Evolutionary conservation across 140 eudicot genomes (phyloP), one percentile per base, ranked within the genome.

Genomic region (Eryngium alpinum): DNA sequence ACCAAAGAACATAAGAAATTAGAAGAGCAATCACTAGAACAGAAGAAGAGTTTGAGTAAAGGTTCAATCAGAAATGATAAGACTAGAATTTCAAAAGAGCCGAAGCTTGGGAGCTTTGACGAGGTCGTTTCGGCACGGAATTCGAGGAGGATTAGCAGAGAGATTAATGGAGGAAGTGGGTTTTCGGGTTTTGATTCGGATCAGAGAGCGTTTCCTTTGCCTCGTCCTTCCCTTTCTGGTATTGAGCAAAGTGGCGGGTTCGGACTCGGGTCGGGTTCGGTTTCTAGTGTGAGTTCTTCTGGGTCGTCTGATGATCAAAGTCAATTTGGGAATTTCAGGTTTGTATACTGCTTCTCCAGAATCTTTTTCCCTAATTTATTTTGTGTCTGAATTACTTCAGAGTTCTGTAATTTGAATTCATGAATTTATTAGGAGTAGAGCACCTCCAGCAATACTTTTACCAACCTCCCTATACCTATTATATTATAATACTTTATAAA

Each of bases 181-280:
- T 91, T 91, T 84, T 89, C 91, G 19, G 97, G 99, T 51, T 95
- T 93, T 67, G 98, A 91, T 80, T 92, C 97, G 32, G 96, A 89
- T 82, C 91, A 91, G 4, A 83, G 81, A 81, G 92, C 90, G 5
- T 94, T 88, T 79, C 98, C 92, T 22, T 71, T 95, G 44, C 99
- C 98, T 18, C 90, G 89, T 81, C 98, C 98, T 28, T 88, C 86
- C 17, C 62, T 76, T 25, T 82, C 90, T 56, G 88, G 86, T 19
- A 25, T 43, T 79, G 92, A 84, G 75, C 89, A 69, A 57, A 87
- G 63, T 13, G 78, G 43, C 67, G 89, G 84, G 32, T 84, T 77
- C 27, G 97, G 88, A 81, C 88, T 88, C 75, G 91, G 82, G 46
- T 90, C 98, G 43, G 90, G 79, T 31, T 90, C 95, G 1, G 89